A percentile compares a stretch with the other conserved stretches of the same genome.
These are phyloP conservation scores for Falciphora oryzae DNA, from an alignment of 2,329 filamentous ascomycete genomes.

Conservation along the genomic window DNA sequence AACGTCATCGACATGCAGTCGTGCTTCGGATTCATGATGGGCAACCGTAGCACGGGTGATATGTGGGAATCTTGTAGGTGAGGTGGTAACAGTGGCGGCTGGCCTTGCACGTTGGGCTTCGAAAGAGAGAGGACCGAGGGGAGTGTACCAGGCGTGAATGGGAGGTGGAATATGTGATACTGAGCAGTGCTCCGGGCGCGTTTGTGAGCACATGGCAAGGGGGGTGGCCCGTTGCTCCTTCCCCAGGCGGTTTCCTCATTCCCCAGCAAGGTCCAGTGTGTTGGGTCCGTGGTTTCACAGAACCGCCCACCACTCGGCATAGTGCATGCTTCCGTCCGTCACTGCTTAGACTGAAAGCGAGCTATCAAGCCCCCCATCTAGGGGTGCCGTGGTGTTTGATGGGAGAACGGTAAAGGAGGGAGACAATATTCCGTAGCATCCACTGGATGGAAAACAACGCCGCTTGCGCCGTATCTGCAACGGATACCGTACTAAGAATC, in stretches of 20 bases:
- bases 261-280: neutral
- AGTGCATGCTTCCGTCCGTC: neutral
- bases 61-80: neutral
- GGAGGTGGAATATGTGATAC: no score
- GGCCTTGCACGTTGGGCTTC: no score
- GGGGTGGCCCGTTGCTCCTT: neutral
- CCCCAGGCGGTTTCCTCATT: no score
- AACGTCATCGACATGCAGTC: slow-evolving; percentile 13
- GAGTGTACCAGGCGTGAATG: no score
- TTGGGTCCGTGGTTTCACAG: neutral
- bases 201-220: no score
- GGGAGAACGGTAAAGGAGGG: neutral
- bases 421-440: neutral
- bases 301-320: neutral
- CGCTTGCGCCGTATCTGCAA: neutral
- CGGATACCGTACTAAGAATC: neutral
- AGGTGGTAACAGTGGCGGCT: neutral
- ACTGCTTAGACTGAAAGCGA: neutral
- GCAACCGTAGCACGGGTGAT: neutral
- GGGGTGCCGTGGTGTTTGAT: neutral
- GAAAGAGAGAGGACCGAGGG: neutral
- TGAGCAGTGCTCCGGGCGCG: no score
- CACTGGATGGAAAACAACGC: neutral
- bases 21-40: slow-evolving; percentile 3
- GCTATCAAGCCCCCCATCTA: neutral